These are phyloP conservation scores for Solanum sejunctum DNA, from an alignment of 257 asterid genomes.

Conservation along the genomic window DNA sequence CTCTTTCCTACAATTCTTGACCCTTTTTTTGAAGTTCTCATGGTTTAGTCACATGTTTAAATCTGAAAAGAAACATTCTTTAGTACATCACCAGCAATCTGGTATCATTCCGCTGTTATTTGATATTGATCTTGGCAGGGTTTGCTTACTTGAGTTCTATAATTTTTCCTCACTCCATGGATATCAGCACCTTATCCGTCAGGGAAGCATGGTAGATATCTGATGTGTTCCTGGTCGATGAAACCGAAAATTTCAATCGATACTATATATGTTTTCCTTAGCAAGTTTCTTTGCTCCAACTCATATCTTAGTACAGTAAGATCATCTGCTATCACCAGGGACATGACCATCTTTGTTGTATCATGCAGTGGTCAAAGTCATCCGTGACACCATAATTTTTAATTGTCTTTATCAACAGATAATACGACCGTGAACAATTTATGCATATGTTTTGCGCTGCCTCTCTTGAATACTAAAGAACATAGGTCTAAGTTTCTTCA, in stretches of 20 bases:
- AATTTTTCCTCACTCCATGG: not conserved
- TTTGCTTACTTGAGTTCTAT: not conserved
- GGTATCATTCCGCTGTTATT: not conserved
- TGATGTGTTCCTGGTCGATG: not conserved
- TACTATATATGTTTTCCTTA: not conserved
- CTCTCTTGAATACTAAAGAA: not conserved
- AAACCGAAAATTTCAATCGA: not conserved
- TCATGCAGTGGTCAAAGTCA: not conserved
- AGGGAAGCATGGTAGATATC: not conserved
- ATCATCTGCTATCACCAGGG: not conserved
- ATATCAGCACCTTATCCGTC: not conserved
- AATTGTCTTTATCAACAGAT: not conserved
- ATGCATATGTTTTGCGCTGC: not conserved
- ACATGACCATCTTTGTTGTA: not conserved
- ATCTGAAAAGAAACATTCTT: not conserved
- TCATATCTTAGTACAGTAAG: not conserved
- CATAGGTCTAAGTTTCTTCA: not conserved
- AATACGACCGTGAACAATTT: not conserved
- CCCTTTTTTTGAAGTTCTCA: not conserved
- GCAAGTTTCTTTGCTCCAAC: not conserved
- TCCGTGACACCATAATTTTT: not conserved
- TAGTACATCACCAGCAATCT: not conserved
- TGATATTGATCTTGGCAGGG: not conserved
- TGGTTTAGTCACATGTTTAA: not conserved
- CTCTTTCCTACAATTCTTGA: not conserved